These are phyloP conservation scores for Proteromonas lacertae DNA, from an alignment of 352 stramenopile species.

Conservation along the genomic window DNA sequence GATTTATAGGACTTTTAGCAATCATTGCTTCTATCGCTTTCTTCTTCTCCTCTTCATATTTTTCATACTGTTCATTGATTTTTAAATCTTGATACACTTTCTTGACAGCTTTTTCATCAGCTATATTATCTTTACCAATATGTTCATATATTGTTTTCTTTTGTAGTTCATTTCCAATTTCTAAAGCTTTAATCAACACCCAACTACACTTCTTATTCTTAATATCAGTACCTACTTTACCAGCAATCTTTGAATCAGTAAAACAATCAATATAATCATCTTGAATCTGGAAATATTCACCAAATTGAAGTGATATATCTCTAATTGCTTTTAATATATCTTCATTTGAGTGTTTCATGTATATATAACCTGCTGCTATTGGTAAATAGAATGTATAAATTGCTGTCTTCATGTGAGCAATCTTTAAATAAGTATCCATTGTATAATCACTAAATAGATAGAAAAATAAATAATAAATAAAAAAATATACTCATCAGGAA, in stretches of 20 bases:
- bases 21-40: too few species aligned
- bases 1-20: too few species aligned
- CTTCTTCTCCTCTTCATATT: too few species aligned
- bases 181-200: slow-evolving; percentile 71
- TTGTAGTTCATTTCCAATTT: slow-evolving; percentile 19
- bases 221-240: slow-evolving; percentile 83
- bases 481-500: too few species aligned
- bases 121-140: too few species aligned
- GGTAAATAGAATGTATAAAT: slow-evolving; percentile 98
- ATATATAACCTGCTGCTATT: slow-evolving; percentile 49
- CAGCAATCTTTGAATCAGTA: slow-evolving; percentile 49
- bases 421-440: slow-evolving; percentile 43
- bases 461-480: too few species aligned
- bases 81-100: too few species aligned
- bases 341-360: slow-evolving; percentile 29
- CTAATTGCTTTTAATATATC: slow-evolving; percentile 30
- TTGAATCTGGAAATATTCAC: slow-evolving; percentile 97
- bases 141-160: too few species aligned
- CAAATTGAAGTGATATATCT: slow-evolving; percentile 70
- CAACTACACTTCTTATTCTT: slow-evolving; percentile 96
- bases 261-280: slow-evolving; percentile 96
- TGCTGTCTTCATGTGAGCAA: slow-evolving; percentile 92
- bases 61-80: too few species aligned
- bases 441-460: too few species aligned
- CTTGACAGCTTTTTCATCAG: too few species aligned